phyloP scores from a whole-genome alignment of 352 stramenopile species.

The Phytopythium boreale region DNA sequence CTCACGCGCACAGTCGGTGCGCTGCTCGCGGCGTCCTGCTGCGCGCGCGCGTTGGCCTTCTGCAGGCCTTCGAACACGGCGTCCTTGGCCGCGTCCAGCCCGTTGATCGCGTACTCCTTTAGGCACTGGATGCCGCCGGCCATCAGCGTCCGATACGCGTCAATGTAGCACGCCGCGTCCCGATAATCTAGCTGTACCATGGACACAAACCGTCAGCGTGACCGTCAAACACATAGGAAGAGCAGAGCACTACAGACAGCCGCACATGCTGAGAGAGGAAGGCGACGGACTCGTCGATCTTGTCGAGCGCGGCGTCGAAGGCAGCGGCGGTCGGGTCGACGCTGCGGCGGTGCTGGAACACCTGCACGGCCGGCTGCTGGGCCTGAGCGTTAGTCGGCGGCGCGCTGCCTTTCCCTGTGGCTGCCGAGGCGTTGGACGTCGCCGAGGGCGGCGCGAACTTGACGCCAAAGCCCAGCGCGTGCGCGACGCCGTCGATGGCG shows the following conservation, averaged over 20 bases:
- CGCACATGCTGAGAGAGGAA: slow-evolving; percentile 71
- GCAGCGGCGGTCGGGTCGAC: slow-evolving; percentile 63
- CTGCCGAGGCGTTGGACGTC: background rate
- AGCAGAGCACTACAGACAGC: background rate
- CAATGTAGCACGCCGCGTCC: slow-evolving; percentile 68
- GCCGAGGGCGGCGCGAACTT: slow-evolving; percentile 48
- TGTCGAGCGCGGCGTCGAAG: slow-evolving; percentile 61
- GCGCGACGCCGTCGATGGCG: slow-evolving; percentile 51
- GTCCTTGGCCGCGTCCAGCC: slow-evolving; percentile 64
- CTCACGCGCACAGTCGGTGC: slow-evolving; percentile 7
- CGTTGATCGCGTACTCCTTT: slow-evolving; percentile 69
- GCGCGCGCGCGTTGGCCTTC: slow-evolving; percentile 14
- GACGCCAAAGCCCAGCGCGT: slow-evolving; percentile 62
- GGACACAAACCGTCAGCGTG: slow-evolving; percentile 1
- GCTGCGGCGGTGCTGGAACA: slow-evolving; percentile 71
- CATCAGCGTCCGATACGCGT: slow-evolving; percentile 67
- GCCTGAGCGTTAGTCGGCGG: background rate
- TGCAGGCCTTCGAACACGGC: slow-evolving; percentile 56
- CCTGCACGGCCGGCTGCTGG: slow-evolving; percentile 49
- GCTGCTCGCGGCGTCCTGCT: slow-evolving; percentile 6
- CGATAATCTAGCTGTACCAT: slow-evolving; percentile 55
- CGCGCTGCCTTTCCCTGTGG: slow-evolving; percentile 1
- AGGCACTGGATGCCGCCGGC: slow-evolving; percentile 58
- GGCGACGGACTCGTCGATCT: slow-evolving; percentile 62
- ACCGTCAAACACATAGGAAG: background rate